Evolutionary conservation across 257 asterid genomes (phyloP).

Genomic region (Fraxinus pennsylvanica): DNA sequence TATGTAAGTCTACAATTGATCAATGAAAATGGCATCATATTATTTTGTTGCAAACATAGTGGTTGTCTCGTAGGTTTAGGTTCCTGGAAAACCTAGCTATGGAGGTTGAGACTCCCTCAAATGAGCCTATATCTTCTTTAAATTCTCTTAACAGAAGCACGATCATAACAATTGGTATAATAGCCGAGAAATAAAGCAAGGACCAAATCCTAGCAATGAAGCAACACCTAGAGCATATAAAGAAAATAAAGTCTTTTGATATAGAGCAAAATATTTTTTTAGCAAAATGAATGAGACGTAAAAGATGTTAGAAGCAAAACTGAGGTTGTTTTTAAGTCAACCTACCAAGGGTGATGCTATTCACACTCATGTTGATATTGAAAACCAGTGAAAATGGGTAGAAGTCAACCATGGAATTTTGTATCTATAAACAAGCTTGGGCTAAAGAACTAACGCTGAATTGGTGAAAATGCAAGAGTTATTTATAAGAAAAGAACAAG

Average conservation of each 20-base stretch:
- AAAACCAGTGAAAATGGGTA: not conserved
- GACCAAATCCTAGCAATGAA: no score
- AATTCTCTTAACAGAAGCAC: no score
- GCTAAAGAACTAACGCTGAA: not conserved
- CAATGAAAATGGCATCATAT: not conserved
- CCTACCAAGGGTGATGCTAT: not conserved
- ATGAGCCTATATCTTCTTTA: not conserved
- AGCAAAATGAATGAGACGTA: not conserved
- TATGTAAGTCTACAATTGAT: not conserved
- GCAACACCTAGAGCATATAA: not conserved
- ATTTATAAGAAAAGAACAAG: constrained; percentile 80
- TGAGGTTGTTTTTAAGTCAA: not conserved
- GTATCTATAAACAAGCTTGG: not conserved
- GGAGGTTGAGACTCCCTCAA: not conserved
- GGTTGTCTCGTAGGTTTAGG: not conserved
- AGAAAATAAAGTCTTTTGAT: not conserved
- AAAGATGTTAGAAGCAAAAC: not conserved
- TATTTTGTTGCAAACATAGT: not conserved
- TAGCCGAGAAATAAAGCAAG: no score
- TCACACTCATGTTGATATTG: not conserved
- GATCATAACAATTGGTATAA: no score
- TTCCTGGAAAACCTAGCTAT: not conserved
- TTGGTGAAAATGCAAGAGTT: constrained; percentile 67
- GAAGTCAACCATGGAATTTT: not conserved
- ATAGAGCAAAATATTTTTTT: not conserved